These are phyloP conservation scores for Fusarium ambrosium DNA, from an alignment of 2,329 filamentous ascomycete genomes.

Conservation along the genomic window DNA sequence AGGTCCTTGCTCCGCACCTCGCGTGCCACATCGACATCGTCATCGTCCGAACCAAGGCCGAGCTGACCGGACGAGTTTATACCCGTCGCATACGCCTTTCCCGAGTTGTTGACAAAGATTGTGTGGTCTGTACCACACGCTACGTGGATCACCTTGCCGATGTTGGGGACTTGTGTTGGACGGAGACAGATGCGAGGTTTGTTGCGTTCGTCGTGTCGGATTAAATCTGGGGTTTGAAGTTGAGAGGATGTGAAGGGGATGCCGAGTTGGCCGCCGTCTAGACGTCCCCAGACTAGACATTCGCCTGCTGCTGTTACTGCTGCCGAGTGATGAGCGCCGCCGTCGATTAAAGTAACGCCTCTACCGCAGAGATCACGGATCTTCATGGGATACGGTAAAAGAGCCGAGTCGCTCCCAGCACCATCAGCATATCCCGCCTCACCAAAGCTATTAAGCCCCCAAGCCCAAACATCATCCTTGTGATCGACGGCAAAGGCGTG, in stretches of 20 bases:
- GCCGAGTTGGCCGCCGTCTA: constrained; percentile 65
- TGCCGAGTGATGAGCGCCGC: constrained; percentile 77
- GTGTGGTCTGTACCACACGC: constrained; percentile 76
- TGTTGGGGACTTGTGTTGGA: constrained; percentile 68
- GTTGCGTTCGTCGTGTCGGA: constrained; percentile 69
- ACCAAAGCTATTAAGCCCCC: constrained; percentile 86
- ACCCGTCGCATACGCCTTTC: constrained; percentile 69
- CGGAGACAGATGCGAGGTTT: constrained; percentile 69
- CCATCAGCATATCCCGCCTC: constrained; percentile 69
- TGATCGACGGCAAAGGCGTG: constrained; percentile 81
- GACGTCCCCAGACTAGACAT: constrained; percentile 67
- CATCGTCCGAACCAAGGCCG: constrained; percentile 75
- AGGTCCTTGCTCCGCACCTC: constrained; percentile 7
- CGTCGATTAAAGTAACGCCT: constrained; percentile 73
- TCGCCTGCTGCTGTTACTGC: constrained; percentile 64
- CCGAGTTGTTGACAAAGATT: constrained; percentile 73
- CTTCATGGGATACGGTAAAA: constrained; percentile 67
- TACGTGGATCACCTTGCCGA: constrained; percentile 61
- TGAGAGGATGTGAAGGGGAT: constrained; percentile 63
- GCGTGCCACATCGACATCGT: constrained; percentile 62
- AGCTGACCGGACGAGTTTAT: constrained; percentile 80
- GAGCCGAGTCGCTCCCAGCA: constrained; percentile 60
- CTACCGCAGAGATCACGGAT: constrained; percentile 72
- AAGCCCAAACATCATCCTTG: constrained; percentile 76
- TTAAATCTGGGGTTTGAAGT: constrained; percentile 60